phyloP scores from a whole-genome alignment of 139 green algal genomes.

The Tetratostichococcus sp. region DNA sequence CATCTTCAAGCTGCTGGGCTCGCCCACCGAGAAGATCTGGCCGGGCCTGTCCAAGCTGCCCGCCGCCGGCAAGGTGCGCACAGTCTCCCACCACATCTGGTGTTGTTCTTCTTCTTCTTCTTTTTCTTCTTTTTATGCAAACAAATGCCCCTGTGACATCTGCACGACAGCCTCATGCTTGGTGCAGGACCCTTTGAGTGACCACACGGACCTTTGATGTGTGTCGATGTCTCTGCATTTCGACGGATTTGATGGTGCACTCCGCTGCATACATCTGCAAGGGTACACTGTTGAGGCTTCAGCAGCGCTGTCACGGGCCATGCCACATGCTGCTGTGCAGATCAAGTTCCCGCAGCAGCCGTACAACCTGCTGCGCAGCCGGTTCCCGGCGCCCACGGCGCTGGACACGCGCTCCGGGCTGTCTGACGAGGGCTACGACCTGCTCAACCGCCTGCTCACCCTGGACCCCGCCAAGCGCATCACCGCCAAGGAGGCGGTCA shows the following conservation, averaged over 20 bases:
- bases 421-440: conserved; percentile 51
- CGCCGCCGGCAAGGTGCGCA: conserved; percentile 46
- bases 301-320: too few relatives aligned
- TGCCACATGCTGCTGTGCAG: conserved; percentile 16
- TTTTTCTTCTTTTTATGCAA: too few relatives aligned
- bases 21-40: conserved; percentile 74
- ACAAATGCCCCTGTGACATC: too few relatives aligned
- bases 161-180: too few relatives aligned
- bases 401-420: conserved; percentile 34
- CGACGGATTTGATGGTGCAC: too few relatives aligned
- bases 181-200: too few relatives aligned
- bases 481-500: conserved; percentile 43
- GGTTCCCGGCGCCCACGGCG: conserved; percentile 34
- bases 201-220: too few relatives aligned
- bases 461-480: conserved; percentile 47
- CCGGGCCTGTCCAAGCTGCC: conserved; percentile 59
- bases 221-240: too few relatives aligned
- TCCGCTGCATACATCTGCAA: too few relatives aligned
- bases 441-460: conserved; percentile 50
- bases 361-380: conserved; percentile 33
- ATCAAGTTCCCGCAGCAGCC: conserved; percentile 20
- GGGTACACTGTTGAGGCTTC: too few relatives aligned
- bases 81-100: too few relatives aligned
- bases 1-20: conserved; percentile 74
- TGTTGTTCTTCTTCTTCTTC: too few relatives aligned